Conservation (phyloP, 495 filamentous ascomycete species). For the Hypoxylon lienhwacheense region DNA sequence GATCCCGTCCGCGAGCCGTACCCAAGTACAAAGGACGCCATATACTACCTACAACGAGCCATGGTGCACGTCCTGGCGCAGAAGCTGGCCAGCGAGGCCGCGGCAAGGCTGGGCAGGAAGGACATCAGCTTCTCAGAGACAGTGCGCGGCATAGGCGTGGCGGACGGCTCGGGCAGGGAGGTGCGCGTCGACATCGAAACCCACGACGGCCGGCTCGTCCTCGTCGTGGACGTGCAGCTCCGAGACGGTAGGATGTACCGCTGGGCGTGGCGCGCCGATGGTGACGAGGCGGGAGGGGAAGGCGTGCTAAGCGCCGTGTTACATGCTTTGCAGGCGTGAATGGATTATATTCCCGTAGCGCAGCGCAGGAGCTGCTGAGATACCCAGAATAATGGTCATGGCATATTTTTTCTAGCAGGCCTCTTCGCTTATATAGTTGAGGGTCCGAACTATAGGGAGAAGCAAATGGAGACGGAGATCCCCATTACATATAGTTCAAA, state of each 20-base stretch:
- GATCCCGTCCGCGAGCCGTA: constrained; percentile 32
- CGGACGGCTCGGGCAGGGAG: constrained; percentile 12
- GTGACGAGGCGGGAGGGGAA: background rate
- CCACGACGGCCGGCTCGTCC: constrained; percentile 11
- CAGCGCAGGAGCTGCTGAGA: background rate
- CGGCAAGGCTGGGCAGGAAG: constrained; percentile 11
- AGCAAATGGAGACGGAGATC: too few relatives aligned
- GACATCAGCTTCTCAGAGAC: constrained; percentile 27
- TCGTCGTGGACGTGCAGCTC: constrained; percentile 24
- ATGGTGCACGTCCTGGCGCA: constrained; percentile 22
- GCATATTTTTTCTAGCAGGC: too few relatives aligned
- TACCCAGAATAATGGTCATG: too few relatives aligned
- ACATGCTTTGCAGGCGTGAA: background rate
- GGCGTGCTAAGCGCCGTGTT: background rate
- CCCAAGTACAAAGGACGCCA: constrained; percentile 28
- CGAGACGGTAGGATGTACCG: background rate
- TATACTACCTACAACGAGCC: constrained; percentile 36
- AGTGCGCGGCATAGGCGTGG: constrained; percentile 15
- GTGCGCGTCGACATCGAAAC: constrained; percentile 17
- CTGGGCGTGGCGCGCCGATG: constrained; percentile 21
- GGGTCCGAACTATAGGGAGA: too few relatives aligned
- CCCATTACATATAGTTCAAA: too few relatives aligned
- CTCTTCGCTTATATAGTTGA: too few relatives aligned
- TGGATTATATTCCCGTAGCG: background rate
- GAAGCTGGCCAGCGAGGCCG: constrained; percentile 9